Evolutionary conservation across 345 rosid genomes (phyloP), one percentile per base, ranked within the genome.

Genomic region (Reutealis trisperma): DNA sequence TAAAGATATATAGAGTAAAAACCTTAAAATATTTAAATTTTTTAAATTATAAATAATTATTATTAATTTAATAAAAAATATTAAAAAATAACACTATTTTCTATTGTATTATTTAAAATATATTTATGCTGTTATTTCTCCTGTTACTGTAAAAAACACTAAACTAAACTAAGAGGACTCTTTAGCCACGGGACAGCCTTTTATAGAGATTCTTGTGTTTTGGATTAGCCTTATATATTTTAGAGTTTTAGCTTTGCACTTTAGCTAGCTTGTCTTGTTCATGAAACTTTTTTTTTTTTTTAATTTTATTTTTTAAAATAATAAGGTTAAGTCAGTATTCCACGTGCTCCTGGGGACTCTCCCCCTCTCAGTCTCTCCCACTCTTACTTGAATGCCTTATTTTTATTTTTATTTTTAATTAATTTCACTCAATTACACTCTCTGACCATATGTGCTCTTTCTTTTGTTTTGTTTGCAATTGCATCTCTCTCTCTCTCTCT

Each of bases 261-360:
- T 65, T 65, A 37, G 41, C 41, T 2, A 12, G 71, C 75, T 79
- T 79, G 77, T 77, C 73, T 70, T 77, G 70, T 58, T 37, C 41
- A 37, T 5, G 5, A 37, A 37, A 37, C 41, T 37, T 37, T 34
- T 34, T 1, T 34, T 34, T 34, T 34, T 4, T 37, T 4, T 37
- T 37, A 37, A 4, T 37, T 4, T 6, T 37, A 27, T 14, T 45
- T 55, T 68, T 79, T 68, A 58, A 61, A 21, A 68, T 12, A 47
- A 71, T 64, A 76, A 47, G 45, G 54, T 21, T 1, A 80, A 84
- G 88, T 86, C 92, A 89, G 67, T 54, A 59, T 21, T 76, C 84
- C 78, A 79, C 82, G 82, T 79, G 82, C 78, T 73, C 73, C 70
- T 73, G 82, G 74, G 74, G 82, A 73, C 78, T 70, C 75, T 68